A percentile compares a stretch with the other conserved stretches of the same genome.
Conservation (phyloP, 441 rosid species). For the Cnidoscolus chayamansa region DNA sequence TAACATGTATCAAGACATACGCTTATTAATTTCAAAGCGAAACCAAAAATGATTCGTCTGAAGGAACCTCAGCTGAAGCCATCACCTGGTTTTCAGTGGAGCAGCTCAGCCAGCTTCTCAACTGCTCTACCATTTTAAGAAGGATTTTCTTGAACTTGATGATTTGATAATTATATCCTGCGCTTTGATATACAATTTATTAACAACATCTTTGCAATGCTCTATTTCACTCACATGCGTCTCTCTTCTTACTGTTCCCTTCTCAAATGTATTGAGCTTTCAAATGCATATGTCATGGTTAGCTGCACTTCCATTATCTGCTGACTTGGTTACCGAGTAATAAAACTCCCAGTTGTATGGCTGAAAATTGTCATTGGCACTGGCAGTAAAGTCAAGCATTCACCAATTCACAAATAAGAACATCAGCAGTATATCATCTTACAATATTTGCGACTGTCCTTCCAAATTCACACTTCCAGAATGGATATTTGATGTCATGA, state of each 20-base stretch:
- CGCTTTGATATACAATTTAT: neutral
- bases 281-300: neutral
- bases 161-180: neutral
- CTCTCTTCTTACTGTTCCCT: neutral
- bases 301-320: neutral
- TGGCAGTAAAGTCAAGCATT: neutral
- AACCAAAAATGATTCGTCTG: neutral
- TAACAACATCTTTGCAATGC: neutral
- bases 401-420: neutral
- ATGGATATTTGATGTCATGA: slow-evolving; percentile 19
- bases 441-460: neutral
- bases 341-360: neutral
- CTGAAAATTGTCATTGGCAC: neutral
- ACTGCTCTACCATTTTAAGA: neutral
- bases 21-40: no score
- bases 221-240: neutral
- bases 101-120: neutral
- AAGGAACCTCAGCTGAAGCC: neutral
- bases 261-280: neutral
- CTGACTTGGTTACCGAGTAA: neutral
- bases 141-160: neutral
- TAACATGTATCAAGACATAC: neutral
- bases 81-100: slow-evolving; percentile 1
- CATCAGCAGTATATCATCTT: neutral
- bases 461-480: slow-evolving; percentile 6